Percentiles rank a stretch among this genome's conserved stretches.
Conservation (phyloP, 2,329 filamentous ascomycete genomes). For the Cladorrhinum sp. region DNA sequence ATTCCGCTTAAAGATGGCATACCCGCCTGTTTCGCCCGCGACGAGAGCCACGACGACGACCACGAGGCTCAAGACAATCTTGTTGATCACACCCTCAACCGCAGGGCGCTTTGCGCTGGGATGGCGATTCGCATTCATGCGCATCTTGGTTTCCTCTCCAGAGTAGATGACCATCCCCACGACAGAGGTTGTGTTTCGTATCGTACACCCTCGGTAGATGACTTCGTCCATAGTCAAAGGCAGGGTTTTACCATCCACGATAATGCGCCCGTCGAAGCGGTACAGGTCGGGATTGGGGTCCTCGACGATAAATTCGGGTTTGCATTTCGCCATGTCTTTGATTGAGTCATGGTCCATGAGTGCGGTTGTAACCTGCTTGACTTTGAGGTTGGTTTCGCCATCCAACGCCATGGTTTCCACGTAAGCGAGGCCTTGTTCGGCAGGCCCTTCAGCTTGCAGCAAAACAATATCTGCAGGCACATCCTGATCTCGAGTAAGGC, state of each 20-base stretch:
- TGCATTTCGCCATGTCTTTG: constrained; percentile 49
- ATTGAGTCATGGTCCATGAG: constrained; percentile 57
- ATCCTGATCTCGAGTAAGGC: constrained; percentile 67
- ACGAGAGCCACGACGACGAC: constrained; percentile 72
- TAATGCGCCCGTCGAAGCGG: constrained; percentile 67
- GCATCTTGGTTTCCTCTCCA: constrained; percentile 93
- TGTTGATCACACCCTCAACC: constrained; percentile 77
- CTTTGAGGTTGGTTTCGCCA: constrained; percentile 74
- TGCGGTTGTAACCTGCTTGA: constrained; percentile 57
- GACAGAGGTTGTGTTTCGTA: constrained; percentile 73
- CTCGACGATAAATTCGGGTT: constrained; percentile 64
- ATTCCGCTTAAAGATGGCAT: constrained; percentile 66
- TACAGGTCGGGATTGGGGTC: constrained; percentile 73
- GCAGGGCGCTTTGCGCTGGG: constrained; percentile 81
- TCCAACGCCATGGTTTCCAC: constrained; percentile 78
- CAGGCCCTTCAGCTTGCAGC: constrained; percentile 69
- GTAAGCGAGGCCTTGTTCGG: constrained; percentile 64
- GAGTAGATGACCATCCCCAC: constrained; percentile 82
- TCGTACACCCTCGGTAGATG: constrained; percentile 75
- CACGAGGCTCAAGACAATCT: constrained; percentile 78
- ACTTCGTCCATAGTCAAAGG: constrained; percentile 77
- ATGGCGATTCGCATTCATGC: constrained; percentile 93
- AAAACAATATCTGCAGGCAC: constrained; percentile 77
- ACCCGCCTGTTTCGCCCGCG: constrained; percentile 74
- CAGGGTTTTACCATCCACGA: constrained; percentile 54